Base-by-base conservation (phyloP, 768 basidiomycete species). In the Candolleomyces efflorescens region DNA sequence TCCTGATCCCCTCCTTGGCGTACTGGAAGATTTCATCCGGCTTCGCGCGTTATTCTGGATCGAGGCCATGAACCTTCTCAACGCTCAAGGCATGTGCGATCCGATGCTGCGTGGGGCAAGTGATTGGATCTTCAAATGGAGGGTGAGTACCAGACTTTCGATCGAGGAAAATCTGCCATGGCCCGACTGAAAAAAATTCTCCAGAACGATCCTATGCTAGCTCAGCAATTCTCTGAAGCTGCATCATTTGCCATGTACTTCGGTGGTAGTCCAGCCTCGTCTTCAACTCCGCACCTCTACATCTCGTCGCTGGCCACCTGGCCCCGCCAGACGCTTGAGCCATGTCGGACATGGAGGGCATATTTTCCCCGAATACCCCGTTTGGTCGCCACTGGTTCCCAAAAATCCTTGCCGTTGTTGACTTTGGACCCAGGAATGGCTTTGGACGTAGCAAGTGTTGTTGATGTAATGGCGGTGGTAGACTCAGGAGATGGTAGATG, bases 61-160 rank as follows among this genome's bases (percentile, higher is more conserved):
- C 36, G 66, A 69, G 50, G 63, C 64, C 15, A 69, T 69, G 68
- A 65, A 67, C 55, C 61, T 69, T 9, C 59, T 68, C 17, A 52
- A 54, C 17, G 62, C 53, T 3, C 15, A 52, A 12, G 18, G n/a
- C 24, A 59, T 49, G 24, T 66, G 67, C 60, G 53, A 22, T 55
- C n/a, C 54, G 1, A 65, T 39, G 38, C 38, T 39, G 17, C 38
- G 17, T 17, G 38, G 17, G 17, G 38, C 38, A 9, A 9, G 17
- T 9, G 17, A 39, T 9, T 39, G 38, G 38, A 17, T 39, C 9
- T 9, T 17, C 38, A 9, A 9, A 17, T 39, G 9, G 9, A 39
- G 17, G 38, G 38, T 39, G 9, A 9, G 38, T 39, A 9, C 38
- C 17, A 17, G n/a, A n/a, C n/a, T 39, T 39, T 9, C 38, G 38